Evolutionary conservation across 2,329 filamentous ascomycete species (phyloP).

Genomic region (Alternaria consortialis): DNA sequence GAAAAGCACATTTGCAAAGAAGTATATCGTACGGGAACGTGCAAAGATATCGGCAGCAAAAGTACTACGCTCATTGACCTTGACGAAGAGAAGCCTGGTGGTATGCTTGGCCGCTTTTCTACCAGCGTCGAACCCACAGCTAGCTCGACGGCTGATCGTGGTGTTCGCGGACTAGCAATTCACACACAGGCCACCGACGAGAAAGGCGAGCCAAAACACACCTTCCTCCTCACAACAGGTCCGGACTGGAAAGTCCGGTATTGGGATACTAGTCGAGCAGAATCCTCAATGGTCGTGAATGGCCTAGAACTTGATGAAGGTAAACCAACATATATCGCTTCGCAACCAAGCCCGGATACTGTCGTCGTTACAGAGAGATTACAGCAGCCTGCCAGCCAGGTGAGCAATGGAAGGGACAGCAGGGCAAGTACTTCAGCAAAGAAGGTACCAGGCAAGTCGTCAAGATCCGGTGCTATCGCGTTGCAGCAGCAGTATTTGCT

Average conservation of each 20-base stretch:
- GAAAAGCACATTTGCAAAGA: conserved; percentile 90
- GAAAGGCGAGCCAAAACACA: conserved; percentile 74
- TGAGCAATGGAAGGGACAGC: conserved; percentile 32
- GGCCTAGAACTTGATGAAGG: conserved; percentile 75
- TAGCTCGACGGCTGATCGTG: conserved; percentile 65
- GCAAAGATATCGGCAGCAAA: conserved; percentile 53
- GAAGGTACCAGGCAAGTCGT: conserved; percentile 57
- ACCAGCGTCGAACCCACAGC: conserved; percentile 67
- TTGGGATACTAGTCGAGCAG: conserved; percentile 85
- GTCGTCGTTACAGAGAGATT: conserved; percentile 51
- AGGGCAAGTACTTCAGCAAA: conserved; percentile 48
- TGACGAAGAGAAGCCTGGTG: conserved; percentile 85
- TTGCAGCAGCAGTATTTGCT: conserved; percentile 89
- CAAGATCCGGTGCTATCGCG: conserved; percentile 87
- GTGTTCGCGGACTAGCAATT: conserved; percentile 78
- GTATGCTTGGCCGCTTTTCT: conserved; percentile 86
- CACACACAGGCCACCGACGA: conserved; percentile 76
- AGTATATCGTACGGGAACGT: conserved; percentile 73
- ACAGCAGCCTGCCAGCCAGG: conserved; percentile 32
- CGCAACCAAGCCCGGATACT: conserved; percentile 52
- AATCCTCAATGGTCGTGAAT: conserved; percentile 81
- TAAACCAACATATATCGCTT: conserved; percentile 71
- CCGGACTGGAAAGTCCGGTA: conserved; percentile 91
- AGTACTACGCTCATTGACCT: conserved; percentile 80
- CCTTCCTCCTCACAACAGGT: conserved; percentile 86